Evolutionary conservation across 2,329 filamentous ascomycete species (phyloP).

Genomic region (Pseudogymnoascus sp.): DNA sequence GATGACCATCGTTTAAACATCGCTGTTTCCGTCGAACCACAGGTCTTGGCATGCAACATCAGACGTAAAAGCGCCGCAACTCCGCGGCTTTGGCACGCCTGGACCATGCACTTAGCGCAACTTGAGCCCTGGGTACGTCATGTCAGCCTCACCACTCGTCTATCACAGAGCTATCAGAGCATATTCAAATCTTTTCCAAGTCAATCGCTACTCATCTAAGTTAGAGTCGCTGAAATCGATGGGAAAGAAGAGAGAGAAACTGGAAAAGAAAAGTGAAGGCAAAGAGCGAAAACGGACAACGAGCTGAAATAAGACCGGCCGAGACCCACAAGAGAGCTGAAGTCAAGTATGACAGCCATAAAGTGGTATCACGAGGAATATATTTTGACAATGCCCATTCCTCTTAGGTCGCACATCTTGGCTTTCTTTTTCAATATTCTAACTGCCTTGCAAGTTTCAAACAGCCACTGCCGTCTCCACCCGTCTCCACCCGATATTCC

Average conservation of each 20-base stretch:
- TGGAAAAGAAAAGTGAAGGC: neutral
- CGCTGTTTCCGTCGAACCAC: neutral
- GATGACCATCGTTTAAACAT: neutral
- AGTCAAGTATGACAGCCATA: neutral
- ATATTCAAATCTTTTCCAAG: neutral
- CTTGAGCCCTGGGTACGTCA: neutral
- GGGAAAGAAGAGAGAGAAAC: neutral
- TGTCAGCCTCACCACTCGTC: neutral
- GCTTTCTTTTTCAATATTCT: neutral
- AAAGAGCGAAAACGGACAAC: neutral
- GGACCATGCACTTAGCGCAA: neutral
- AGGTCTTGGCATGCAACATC: neutral
- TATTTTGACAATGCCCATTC: neutral
- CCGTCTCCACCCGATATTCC: neutral
- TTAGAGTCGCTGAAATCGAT: neutral
- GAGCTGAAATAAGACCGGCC: neutral
- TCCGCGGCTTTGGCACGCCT: neutral
- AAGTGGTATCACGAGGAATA: neutral
- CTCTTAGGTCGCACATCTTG: neutral
- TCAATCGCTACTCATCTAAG: neutral
- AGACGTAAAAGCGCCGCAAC: neutral
- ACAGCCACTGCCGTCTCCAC: neutral
- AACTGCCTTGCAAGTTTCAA: neutral
- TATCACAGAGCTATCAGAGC: neutral
- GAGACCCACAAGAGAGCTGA: neutral